These are phyloP conservation scores for Pythium dissimile DNA, from an alignment of 352 stramenopile genomes.

Conservation along the genomic window DNA sequence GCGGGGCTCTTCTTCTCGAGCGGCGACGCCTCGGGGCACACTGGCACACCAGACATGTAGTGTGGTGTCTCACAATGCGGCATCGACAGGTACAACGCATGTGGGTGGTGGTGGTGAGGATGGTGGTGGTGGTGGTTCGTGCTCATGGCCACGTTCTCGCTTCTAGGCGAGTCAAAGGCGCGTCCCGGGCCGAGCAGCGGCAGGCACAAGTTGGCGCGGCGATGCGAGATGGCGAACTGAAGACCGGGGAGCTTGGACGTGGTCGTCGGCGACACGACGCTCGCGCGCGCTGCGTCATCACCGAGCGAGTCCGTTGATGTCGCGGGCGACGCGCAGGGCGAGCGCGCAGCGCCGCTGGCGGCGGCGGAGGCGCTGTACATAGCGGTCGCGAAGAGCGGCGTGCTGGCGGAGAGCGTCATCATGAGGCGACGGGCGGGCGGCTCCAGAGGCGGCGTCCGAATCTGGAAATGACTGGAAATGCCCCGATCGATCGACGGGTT, in stretches of 20 bases:
- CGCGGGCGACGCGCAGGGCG: slow-evolving; percentile 16
- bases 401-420: slow-evolving; percentile 6
- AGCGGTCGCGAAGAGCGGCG: slow-evolving; percentile 17
- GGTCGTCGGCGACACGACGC: slow-evolving; percentile 34
- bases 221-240: slow-evolving; percentile 59
- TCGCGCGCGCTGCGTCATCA: slow-evolving; percentile 7
- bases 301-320: slow-evolving; percentile 19
- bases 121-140: too few relatives aligned
- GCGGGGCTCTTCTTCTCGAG: slow-evolving; percentile 23
- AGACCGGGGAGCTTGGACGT: slow-evolving; percentile 57
- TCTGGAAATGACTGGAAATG: neutral
- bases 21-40: slow-evolving; percentile 40
- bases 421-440: too few relatives aligned
- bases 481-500: too few relatives aligned
- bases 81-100: slow-evolving; percentile 29
- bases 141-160: slow-evolving; percentile 13
- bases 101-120: neutral
- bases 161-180: slow-evolving; percentile 7
- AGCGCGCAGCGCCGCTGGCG: too few relatives aligned
- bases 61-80: slow-evolving; percentile 34
- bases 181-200: slow-evolving; percentile 35
- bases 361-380: slow-evolving; percentile 8
- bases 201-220: slow-evolving; percentile 42
- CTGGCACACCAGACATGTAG: slow-evolving; percentile 21
- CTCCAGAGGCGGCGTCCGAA: neutral